Percentiles rank a stretch among this genome's conserved stretches.
Evolutionary conservation across 176 grass and related monocot species (phyloP).

Genomic region (Poa pratensis): DNA sequence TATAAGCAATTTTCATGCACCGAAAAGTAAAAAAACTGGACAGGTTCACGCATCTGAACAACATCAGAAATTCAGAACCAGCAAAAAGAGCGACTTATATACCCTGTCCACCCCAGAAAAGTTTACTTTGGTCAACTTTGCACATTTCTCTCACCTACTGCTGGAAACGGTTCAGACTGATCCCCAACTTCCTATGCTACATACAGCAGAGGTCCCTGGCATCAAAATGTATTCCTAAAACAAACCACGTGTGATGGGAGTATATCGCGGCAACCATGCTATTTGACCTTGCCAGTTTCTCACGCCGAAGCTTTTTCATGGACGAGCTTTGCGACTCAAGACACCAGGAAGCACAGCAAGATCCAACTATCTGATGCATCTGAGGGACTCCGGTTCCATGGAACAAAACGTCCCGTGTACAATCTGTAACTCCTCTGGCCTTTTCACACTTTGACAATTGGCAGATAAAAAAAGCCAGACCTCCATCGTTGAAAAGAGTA

Average conservation of each 20-base stretch:
- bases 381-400: neutral
- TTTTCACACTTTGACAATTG: neutral
- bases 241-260: neutral
- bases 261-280: neutral
- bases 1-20: neutral
- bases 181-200: neutral
- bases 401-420: neutral
- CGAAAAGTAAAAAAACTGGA: neutral
- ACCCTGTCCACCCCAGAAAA: neutral
- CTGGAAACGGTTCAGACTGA: neutral
- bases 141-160: neutral
- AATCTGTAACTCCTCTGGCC: neutral
- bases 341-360: neutral
- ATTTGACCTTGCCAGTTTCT: neutral
- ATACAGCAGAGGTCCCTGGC: neutral
- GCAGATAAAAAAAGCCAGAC: neutral
- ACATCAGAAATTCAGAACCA: neutral
- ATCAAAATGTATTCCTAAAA: neutral
- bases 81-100: neutral
- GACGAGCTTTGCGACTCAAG: neutral
- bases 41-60: neutral
- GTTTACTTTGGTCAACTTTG: neutral
- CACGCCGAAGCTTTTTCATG: neutral
- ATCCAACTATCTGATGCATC: neutral
- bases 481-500: conserved; percentile 1